Conservation (phyloP, 164 flowering plant species). For the Malania oleifera region DNA sequence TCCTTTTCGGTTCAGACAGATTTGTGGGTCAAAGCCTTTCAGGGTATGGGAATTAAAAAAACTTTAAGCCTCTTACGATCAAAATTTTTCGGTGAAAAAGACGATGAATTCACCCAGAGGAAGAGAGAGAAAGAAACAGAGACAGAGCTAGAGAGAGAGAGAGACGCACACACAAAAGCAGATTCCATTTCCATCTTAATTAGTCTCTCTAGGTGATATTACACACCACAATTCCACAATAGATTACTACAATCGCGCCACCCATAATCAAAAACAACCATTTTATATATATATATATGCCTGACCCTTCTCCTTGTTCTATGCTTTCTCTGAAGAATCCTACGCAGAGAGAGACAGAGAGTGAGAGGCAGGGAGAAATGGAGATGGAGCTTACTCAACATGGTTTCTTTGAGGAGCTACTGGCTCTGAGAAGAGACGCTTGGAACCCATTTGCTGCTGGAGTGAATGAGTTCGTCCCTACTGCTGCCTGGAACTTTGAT, state of each 20-base stretch:
- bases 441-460: slow-evolving; percentile 30
- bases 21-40: slow-evolving; percentile 44
- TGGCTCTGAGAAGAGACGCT: slow-evolving; percentile 43
- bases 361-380: slow-evolving; percentile 13
- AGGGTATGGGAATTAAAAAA: slow-evolving; percentile 16
- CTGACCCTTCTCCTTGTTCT: slow-evolving; percentile 8
- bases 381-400: slow-evolving; percentile 53
- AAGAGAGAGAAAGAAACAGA: slow-evolving; percentile 3
- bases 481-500: slow-evolving; percentile 39
- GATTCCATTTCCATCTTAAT: slow-evolving; percentile 27
- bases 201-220: slow-evolving; percentile 10
- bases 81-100: slow-evolving; percentile 36
- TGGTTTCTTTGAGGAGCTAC: slow-evolving; percentile 53
- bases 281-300: slow-evolving; percentile 3
- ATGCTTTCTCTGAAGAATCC: background rate
- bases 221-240: background rate
- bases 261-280: background rate
- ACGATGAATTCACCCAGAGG: slow-evolving; percentile 29
- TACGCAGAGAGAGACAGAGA: slow-evolving; percentile 7
- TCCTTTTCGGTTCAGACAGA: slow-evolving; percentile 39
- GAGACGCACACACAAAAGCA: slow-evolving; percentile 21
- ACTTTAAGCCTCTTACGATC: slow-evolving; percentile 22
- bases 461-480: slow-evolving; percentile 29
- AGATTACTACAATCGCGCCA: too few relatives aligned
- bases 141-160: background rate